Percentiles rank a stretch among this genome's conserved stretches.
Conservation (phyloP, 345 rosid species). For the Hypericum perforatum region DNA sequence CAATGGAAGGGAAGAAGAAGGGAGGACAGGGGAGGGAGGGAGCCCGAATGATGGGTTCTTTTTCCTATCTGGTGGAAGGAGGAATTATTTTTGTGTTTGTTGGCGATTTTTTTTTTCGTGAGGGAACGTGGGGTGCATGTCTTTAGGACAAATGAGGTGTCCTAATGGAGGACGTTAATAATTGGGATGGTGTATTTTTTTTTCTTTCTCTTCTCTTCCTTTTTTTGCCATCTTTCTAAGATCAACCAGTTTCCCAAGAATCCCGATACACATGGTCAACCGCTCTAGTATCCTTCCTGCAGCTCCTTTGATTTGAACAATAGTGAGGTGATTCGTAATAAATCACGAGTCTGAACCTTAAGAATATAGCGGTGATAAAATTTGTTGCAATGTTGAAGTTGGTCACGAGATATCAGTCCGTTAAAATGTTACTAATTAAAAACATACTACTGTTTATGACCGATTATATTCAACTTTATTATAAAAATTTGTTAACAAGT, state of each 20-base stretch:
- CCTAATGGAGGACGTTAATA: not conserved
- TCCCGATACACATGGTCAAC: conserved; percentile 8
- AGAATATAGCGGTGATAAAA: too few species aligned
- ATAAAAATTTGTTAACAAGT: too few species aligned
- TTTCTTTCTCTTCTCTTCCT: not conserved
- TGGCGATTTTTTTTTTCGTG: conserved; percentile 9
- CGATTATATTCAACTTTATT: too few species aligned
- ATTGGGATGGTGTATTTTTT: not conserved
- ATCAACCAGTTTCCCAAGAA: conserved; percentile 22
- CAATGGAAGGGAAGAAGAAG: not conserved
- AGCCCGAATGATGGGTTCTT: conserved; percentile 1
- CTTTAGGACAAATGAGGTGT: conserved; percentile 15
- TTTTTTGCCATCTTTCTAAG: not conserved
- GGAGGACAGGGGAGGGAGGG: not conserved
- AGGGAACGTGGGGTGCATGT: conserved; percentile 54
- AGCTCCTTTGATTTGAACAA: too few species aligned
- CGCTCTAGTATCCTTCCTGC: not conserved
- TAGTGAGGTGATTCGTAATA: too few species aligned
- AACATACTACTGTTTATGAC: too few species aligned
- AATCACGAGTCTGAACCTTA: too few species aligned
- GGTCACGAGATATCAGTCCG: too few species aligned
- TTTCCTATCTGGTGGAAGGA: conserved; percentile 7
- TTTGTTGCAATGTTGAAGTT: too few species aligned
- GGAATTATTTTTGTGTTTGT: conserved; percentile 1
- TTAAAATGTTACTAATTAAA: too few species aligned